Base-by-base conservation (phyloP, 805 yeast species). In the Candida verbasci region DNA sequence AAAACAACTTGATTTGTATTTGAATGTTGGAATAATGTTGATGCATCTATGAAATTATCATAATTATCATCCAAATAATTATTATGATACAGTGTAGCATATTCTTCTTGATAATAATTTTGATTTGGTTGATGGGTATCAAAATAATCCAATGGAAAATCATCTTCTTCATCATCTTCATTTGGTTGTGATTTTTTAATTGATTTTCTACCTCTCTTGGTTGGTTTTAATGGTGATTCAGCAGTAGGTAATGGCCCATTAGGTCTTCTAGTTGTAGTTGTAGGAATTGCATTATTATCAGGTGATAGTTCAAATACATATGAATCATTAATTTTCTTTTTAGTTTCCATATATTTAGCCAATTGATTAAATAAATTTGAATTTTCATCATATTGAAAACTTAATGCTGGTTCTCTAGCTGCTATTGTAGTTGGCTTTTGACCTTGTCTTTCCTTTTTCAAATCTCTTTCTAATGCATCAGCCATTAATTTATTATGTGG, bases 381-480 rank as follows among this genome's bases (percentile, higher is more conserved):
- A 2, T 65, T 49, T 17, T 74, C 70, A 52, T 86, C 84, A 48
- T 74, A 88, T 27, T 68, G 58, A 60, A 91, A 86, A 2, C 89
- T 80, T 27, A 79, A 55, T 0, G 97, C 86, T 0, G 97, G 96
- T 47, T 87, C 95, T 27, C 71, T 58, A 6, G 68, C 65, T 2
- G 96, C 78, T 15, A 67, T 68, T 1, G 97, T 86, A 1, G 96
- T 82, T 2, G 93, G 74, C 6, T 63, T 63, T 44, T 80, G 86
- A 33, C 68, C 65, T 12, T 68, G 48, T 36, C 65, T 55, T 54
- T 89, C 96, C 47, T 84, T 80, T 60, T 86, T 88, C 53, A 89
- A 61, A 56, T 93, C 97, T 49, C 97, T 71, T 56, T 89, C 97
- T 30, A 93, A 62, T 0, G 97, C 97, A 59, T 93, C 97, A 2